Conservation (phyloP, 371 early-diverging fungal species). For the Syncephalis fuscata region DNA sequence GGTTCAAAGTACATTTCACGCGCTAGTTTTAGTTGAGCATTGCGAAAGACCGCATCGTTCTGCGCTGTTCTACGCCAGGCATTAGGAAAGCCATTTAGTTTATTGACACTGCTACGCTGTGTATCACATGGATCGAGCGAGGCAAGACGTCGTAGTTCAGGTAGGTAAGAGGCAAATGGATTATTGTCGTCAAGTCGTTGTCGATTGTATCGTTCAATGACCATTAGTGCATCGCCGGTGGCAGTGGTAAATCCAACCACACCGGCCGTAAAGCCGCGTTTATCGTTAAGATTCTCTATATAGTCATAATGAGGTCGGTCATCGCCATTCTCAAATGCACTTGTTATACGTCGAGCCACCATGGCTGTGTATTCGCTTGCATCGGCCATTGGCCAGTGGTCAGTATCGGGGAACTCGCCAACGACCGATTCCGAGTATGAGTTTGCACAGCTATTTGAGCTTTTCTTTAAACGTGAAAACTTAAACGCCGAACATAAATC, state of each 20-base stretch:
- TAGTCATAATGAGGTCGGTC: slow-evolving; percentile 8
- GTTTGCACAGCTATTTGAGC: too few relatives aligned
- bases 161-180: slow-evolving; percentile 12
- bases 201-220: slow-evolving; percentile 22
- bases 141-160: slow-evolving; percentile 17
- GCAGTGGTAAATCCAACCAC: slow-evolving; percentile 39
- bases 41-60: slow-evolving; percentile 19
- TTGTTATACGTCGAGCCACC: slow-evolving; percentile 5
- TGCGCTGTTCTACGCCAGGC: slow-evolving; percentile 17
- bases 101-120: slow-evolving; percentile 10
- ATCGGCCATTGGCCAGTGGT: too few relatives aligned
- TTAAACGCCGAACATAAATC: too few relatives aligned
- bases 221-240: slow-evolving; percentile 31
- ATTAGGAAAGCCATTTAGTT: slow-evolving; percentile 10
- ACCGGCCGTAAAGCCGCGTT: slow-evolving; percentile 19
- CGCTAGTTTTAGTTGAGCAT: slow-evolving; percentile 21
- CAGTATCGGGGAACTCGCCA: too few relatives aligned
- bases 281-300: slow-evolving; percentile 9
- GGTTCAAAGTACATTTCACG: slow-evolving; percentile 23
- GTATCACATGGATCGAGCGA: slow-evolving; percentile 15
- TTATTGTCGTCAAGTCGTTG: slow-evolving; percentile 11
- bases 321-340: slow-evolving; percentile 9
- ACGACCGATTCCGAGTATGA: too few relatives aligned
- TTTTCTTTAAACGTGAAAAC: too few relatives aligned
- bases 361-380: too few relatives aligned